Conservation (phyloP, 176 grass and related monocot genomes). For the Musa troglodytarum region DNA sequence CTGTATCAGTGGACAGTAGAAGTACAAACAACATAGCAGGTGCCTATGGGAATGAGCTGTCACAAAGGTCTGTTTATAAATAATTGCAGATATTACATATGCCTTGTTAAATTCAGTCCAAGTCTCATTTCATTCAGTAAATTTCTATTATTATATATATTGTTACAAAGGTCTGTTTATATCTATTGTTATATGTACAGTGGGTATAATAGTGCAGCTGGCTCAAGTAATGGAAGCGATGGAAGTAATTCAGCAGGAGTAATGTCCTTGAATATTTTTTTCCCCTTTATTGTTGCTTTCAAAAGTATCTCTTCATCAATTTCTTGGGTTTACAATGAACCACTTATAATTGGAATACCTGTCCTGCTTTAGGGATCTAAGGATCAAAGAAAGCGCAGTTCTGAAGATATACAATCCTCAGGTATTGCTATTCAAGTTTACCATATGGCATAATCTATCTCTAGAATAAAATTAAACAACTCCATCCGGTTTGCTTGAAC, state of each 20-base stretch:
- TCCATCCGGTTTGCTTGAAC: background rate
- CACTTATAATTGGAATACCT: background rate
- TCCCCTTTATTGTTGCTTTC: background rate
- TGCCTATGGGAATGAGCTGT: conserved; percentile 22
- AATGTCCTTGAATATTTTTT: conserved; percentile 24
- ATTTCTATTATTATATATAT: conserved; percentile 7
- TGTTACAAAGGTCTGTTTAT: conserved; percentile 12
- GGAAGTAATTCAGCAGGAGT: conserved; percentile 34
- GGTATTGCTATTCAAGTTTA: conserved; percentile 27
- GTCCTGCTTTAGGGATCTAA: conserved; percentile 25
- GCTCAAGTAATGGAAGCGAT: conserved; percentile 33
- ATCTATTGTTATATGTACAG: conserved; percentile 17
- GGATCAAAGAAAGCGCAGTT: conserved; percentile 45
- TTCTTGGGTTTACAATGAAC: background rate
- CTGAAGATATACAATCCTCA: conserved; percentile 31
- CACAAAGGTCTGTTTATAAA: conserved; percentile 2
- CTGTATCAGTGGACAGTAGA: conserved; percentile 33
- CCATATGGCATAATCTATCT: background rate
- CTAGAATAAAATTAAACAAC: background rate
- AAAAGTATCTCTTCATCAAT: background rate
- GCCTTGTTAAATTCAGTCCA: background rate
- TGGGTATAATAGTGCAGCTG: conserved; percentile 45
- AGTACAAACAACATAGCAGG: conserved; percentile 33
- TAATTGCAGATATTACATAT: background rate
- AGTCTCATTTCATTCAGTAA: background rate